A percentile compares a stretch with the other conserved stretches of the same genome.
These are phyloP conservation scores for Suhomyces emberorum DNA, from an alignment of 805 yeast genomes.

Conservation along the genomic window DNA sequence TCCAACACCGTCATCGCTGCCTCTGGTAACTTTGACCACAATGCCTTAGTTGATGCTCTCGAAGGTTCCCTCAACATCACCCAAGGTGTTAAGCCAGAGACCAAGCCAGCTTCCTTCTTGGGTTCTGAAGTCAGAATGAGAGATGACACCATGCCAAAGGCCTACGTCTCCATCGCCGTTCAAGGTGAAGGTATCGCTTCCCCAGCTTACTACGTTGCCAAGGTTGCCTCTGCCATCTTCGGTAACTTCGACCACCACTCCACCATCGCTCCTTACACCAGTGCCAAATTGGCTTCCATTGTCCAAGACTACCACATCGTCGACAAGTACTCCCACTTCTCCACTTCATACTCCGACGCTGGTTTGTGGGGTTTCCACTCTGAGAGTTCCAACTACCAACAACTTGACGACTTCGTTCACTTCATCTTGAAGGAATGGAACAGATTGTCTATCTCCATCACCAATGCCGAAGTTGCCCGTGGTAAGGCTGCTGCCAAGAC, in stretches of 20 bases:
- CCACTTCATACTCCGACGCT: conserved; percentile 67
- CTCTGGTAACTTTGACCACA: conserved; percentile 70
- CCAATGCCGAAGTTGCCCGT: conserved; percentile 74
- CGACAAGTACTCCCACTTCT: conserved; percentile 70
- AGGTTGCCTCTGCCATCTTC: conserved; percentile 65
- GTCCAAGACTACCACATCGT: conserved; percentile 71
- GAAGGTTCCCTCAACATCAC: conserved; percentile 49
- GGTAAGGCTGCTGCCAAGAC: conserved; percentile 73
- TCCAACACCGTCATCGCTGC: conserved; percentile 68
- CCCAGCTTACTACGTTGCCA: conserved; percentile 64
- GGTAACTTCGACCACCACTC: conserved; percentile 55
- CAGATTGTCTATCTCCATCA: conserved; percentile 71
- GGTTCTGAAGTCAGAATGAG: conserved; percentile 87
- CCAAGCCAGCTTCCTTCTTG: conserved; percentile 60
- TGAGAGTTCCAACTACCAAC: conserved; percentile 54
- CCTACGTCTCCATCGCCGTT: conserved; percentile 73
- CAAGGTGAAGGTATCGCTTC: conserved; percentile 65
- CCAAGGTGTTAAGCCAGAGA: conserved; percentile 48
- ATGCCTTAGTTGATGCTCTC: conserved; percentile 63
- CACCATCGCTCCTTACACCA: conserved; percentile 47
- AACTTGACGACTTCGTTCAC: conserved; percentile 74
- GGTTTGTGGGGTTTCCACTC: conserved; percentile 85
- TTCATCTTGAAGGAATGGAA: conserved; percentile 85
- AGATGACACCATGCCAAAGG: conserved; percentile 82
- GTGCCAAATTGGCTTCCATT: conserved; percentile 67